Conservation (phyloP, 108 stramenopile genomes). For the Conticribra weissflogii region DNA sequence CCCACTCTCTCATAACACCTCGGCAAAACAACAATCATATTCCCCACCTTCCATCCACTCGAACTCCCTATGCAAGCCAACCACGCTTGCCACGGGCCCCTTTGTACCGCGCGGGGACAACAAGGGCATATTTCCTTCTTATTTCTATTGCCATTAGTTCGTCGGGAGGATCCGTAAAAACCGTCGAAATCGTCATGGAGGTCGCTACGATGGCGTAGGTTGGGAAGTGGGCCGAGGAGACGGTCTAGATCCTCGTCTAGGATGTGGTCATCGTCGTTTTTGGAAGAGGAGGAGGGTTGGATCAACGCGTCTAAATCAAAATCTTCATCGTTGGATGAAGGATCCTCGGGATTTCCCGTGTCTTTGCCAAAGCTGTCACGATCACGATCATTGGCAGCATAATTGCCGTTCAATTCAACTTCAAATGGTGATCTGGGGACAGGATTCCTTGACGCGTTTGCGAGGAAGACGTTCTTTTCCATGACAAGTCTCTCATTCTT, state of each 20-base stretch:
- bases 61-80: conserved; percentile 6
- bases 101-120: conserved; percentile 2
- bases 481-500: too few species aligned
- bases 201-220: neutral
- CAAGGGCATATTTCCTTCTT: conserved; percentile 1
- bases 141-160: neutral
- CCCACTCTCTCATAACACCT: conserved; percentile 49
- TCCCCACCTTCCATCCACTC: conserved; percentile 34
- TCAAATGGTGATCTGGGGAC: too few species aligned
- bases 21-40: conserved; percentile 66
- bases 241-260: conserved; percentile 36
- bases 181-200: conserved; percentile 4
- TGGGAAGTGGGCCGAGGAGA: conserved; percentile 9
- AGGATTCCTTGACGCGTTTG: too few species aligned
- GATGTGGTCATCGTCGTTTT: conserved; percentile 11
- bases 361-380: too few species aligned
- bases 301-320: conserved; percentile 19
- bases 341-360: neutral
- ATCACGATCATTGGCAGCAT: too few species aligned
- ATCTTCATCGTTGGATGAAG: conserved; percentile 7
- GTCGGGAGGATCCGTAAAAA: neutral
- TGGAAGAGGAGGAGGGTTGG: neutral
- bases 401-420: too few species aligned
- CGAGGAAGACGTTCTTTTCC: too few species aligned
- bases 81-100: conserved; percentile 2